Base-by-base conservation (phyloP, 2,329 filamentous ascomycete genomes). In the Laburnicola sp. region DNA sequence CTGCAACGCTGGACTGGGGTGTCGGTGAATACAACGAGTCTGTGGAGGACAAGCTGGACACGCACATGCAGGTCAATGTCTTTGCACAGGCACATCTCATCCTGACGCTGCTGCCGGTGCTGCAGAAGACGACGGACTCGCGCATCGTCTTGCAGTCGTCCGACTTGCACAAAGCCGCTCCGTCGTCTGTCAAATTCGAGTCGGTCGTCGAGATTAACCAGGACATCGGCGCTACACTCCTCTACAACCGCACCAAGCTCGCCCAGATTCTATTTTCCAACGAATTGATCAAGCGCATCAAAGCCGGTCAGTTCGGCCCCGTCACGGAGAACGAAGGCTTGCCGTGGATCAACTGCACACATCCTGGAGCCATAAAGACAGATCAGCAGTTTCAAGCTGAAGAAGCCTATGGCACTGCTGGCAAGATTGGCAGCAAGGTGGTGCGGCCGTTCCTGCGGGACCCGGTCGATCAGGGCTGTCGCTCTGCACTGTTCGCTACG, bases 241-340 rank as follows among this genome's bases (percentile, higher is more conserved):
- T 81, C n/a, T 81, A 82, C 66, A 74, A 70, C 38, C 75, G 79
- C 43, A 75, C 73, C 6, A 81, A 82, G 60, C 74, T 81, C 10
- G 78, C 78, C 1, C 75, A 79, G 51, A 64, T 81, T 10, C 64
- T 81, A 4, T 77, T 79, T 36, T 68, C 75, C 7, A 73, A 71
- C 6, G 73, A 76, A 1, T 62, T 82, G 1, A 62, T 73, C 26
- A 64, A 71, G 23, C 70, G 75, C 16, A 65, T 71, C 41, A 60
- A 68, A 46, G 66, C 56, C 3, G 61, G 56, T 6, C 62, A 68
- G 34, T 70, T 66, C 32, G 65, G 66, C 6, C 28, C 56, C 21
- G 56, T 62, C 6, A 64, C 59, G 1, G 72, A 75, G 48, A 61
- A 66, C 25, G 64, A 66, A 3, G 70, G 71, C 7, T 54, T 76